phyloP scores from a whole-genome alignment of 2,329 filamentous ascomycete genomes.

The Daldinia eschscholtzii region DNA sequence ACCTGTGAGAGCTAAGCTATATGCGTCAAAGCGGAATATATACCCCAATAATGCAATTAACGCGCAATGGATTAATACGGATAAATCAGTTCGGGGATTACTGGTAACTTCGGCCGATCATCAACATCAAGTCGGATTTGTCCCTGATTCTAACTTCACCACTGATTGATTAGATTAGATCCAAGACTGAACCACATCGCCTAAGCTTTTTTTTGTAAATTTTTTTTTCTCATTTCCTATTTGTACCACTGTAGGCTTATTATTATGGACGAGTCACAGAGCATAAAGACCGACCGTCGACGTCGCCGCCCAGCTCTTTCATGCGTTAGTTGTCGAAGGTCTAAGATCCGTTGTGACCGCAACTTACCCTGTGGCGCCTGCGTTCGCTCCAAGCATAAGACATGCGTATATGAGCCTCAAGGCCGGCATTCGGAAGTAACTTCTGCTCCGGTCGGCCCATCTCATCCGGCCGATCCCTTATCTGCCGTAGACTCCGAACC shows the following conservation, averaged over 20 bases:
- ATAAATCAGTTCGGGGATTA: background rate
- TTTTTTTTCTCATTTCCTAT: conserved; percentile 2
- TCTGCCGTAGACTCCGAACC: conserved; percentile 17
- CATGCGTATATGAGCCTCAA: conserved; percentile 61
- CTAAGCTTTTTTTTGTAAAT: background rate
- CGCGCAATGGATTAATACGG: background rate
- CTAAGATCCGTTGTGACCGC: conserved; percentile 73
- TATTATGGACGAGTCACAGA: conserved; percentile 24
- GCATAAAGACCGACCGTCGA: conserved; percentile 39
- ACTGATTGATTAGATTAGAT: conserved; percentile 27
- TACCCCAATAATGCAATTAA: background rate
- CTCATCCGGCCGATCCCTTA: conserved; percentile 15
- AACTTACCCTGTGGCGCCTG: conserved; percentile 71
- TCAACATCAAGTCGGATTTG: conserved; percentile 4
- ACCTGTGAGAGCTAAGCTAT: no score
- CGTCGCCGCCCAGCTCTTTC: conserved; percentile 49
- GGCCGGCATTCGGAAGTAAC: conserved; percentile 45
- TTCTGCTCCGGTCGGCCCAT: conserved; percentile 14
- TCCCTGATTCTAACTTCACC: background rate
- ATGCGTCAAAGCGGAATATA: background rate
- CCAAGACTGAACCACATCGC: background rate
- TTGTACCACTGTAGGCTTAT: background rate
- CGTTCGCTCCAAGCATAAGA: conserved; percentile 65
- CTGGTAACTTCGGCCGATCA: conserved; percentile 1
- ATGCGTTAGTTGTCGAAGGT: conserved; percentile 64